Evolutionary conservation across 148 eudicot genomes (phyloP).

Genomic region (Vaccinium myrtillus): DNA sequence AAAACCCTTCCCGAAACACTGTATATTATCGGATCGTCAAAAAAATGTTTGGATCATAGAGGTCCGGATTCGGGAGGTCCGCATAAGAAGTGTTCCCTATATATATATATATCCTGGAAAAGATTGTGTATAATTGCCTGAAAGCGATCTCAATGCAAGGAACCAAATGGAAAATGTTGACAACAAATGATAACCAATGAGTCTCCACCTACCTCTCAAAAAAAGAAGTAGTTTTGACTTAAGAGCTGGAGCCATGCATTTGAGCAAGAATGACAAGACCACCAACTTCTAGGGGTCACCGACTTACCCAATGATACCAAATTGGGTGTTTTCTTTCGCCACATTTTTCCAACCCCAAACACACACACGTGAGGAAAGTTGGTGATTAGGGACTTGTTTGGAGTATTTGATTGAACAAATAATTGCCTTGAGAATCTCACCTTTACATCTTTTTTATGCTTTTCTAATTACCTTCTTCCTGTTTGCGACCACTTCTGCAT

Average conservation of each 20-base stretch:
- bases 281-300: background rate
- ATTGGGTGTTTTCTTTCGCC: background rate
- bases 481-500: background rate
- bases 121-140: background rate
- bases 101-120: no score
- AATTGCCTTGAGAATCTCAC: background rate
- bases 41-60: no score
- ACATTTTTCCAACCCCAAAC: background rate
- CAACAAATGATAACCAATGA: background rate
- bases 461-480: background rate
- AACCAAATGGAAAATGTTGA: background rate
- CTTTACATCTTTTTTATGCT: background rate
- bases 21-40: no score
- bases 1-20: no score
- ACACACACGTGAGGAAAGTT: background rate
- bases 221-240: background rate
- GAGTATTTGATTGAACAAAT: background rate
- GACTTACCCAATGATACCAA: background rate
- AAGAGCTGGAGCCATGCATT: background rate
- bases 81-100: no score
- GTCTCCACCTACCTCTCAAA: constrained; percentile 2
- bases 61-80: no score
- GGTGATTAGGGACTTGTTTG: background rate
- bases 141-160: background rate
- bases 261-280: background rate